Base-by-base conservation (phyloP, 352 stramenopile genomes). In the Phytophthora litchii region DNA sequence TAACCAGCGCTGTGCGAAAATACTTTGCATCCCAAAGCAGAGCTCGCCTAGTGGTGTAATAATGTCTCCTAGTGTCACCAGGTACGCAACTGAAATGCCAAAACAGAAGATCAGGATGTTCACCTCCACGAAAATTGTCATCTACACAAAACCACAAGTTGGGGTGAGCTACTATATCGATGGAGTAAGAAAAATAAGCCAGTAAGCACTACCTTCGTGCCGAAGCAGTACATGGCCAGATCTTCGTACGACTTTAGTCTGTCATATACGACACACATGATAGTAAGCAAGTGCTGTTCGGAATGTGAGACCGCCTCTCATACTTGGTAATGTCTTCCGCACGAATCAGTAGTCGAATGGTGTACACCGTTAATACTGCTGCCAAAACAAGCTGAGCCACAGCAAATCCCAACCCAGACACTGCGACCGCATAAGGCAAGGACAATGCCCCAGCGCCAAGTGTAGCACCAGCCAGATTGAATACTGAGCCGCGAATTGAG, bases 61-160 rank as follows among this genome's bases (percentile, higher is more conserved):
- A 48, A 94, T 89, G 52, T 94, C 85, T 35, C 85, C 85, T 14
- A 94, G 67, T 11, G 85, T 92, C 55, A 94, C 85, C 42, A 94
- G 70, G 52, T 94, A 94, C 35, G 85, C 85, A 41, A 94, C 80
- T 0, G 85, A 78, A 63, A 92, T 94, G 34, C 85, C 83, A 59
- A 94, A 94, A 62, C 85, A 92, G 51, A 94, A 94, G 41, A 91
- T 74, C 32, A 94, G 60, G 62, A 94, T 94, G 57, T 92, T 92
- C 38, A 94, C 49, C 55, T 92, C 85, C 44, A 92, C 83, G 38
- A 94, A 92, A 60, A 91, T 82, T n/a, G 80, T 83, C 43, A 82
- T 78, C 77, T 87, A 27, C 23, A 27, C 23, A 54, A 42, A 69
- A 29, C 21, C 12, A 38, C 35, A 55, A 1, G 1, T 29, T 19